Evolutionary conservation across 2,329 filamentous ascomycete genomes (phyloP).

Genomic region (Fusarium sp.): DNA sequence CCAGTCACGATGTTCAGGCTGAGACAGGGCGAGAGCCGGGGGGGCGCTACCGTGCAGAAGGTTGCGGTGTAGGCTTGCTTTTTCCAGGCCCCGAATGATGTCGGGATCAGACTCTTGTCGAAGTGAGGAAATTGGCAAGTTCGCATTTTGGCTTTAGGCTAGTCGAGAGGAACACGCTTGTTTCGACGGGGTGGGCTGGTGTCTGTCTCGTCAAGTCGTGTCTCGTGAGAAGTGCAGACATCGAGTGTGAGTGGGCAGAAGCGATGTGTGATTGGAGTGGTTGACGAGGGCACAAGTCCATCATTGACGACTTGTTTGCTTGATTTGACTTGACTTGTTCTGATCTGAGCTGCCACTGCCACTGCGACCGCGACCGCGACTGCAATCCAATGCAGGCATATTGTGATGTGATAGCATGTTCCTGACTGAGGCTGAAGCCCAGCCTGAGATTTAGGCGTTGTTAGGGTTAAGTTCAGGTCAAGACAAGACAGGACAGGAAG

Average conservation of each 20-base stretch:
- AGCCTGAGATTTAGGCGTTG: conserved; percentile 7
- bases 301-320: conserved; percentile 2
- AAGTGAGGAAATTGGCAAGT: conserved; percentile 20
- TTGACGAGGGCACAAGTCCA: not conserved
- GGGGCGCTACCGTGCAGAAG: conserved; percentile 18
- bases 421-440: conserved; percentile 2
- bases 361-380: not conserved
- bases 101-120: conserved; percentile 28
- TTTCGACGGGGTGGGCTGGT: conserved; percentile 32
- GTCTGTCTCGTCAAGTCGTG: conserved; percentile 35
- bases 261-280: conserved; percentile 6
- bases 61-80: conserved; percentile 40
- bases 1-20: conserved; percentile 36
- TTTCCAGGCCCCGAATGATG: conserved; percentile 37
- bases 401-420: conserved; percentile 1
- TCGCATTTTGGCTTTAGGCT: conserved; percentile 38
- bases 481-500: not conserved
- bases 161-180: conserved; percentile 36
- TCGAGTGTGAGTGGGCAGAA: conserved; percentile 30
- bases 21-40: conserved; percentile 29
- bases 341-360: not conserved
- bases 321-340: not conserved
- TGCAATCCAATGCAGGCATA: not conserved
- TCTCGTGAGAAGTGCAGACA: conserved; percentile 34
- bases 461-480: conserved; percentile 7